These are phyloP conservation scores for Eremochloa ophiuroides DNA, from an alignment of 176 grass and related monocot species.

Conservation along the genomic window DNA sequence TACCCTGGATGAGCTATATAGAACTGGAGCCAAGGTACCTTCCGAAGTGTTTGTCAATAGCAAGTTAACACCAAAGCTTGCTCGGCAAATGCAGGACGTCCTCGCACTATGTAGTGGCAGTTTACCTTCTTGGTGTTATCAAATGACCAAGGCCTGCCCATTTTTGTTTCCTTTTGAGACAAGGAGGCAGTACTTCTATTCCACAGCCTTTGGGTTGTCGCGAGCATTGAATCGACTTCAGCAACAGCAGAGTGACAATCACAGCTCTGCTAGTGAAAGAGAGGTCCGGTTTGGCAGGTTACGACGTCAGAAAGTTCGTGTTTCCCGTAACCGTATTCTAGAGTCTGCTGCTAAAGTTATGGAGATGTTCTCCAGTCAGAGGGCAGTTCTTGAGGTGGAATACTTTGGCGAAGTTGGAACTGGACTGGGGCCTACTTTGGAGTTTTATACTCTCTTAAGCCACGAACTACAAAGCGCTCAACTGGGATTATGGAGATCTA, in stretches of 20 bases:
- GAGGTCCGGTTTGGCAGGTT: conserved; percentile 64
- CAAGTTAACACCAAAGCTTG: conserved; percentile 83
- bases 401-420: conserved; percentile 88
- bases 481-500: conserved; percentile 74
- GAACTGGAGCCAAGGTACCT: conserved; percentile 46
- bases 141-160: conserved; percentile 77
- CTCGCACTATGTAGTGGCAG: conserved; percentile 83
- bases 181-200: conserved; percentile 87
- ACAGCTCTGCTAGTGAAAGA: conserved; percentile 58
- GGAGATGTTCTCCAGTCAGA: conserved; percentile 70
- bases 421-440: conserved; percentile 82
- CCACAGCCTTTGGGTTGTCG: conserved; percentile 80
- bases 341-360: conserved; percentile 77
- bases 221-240: conserved; percentile 84
- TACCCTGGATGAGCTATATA: conserved; percentile 53
- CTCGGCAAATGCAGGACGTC: conserved; percentile 81
- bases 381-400: conserved; percentile 76
- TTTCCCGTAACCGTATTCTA: conserved; percentile 73
- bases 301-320: conserved; percentile 78
- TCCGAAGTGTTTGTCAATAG: conserved; percentile 78
- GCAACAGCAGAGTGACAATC: conserved; percentile 76
- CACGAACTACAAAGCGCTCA: conserved; percentile 64
- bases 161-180: conserved; percentile 91
- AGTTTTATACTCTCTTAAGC: conserved; percentile 80
- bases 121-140: conserved; percentile 82